phyloP scores from a whole-genome alignment of 495 filamentous ascomycete species.

The Aspergillus sclerotiicarbonarius region DNA sequence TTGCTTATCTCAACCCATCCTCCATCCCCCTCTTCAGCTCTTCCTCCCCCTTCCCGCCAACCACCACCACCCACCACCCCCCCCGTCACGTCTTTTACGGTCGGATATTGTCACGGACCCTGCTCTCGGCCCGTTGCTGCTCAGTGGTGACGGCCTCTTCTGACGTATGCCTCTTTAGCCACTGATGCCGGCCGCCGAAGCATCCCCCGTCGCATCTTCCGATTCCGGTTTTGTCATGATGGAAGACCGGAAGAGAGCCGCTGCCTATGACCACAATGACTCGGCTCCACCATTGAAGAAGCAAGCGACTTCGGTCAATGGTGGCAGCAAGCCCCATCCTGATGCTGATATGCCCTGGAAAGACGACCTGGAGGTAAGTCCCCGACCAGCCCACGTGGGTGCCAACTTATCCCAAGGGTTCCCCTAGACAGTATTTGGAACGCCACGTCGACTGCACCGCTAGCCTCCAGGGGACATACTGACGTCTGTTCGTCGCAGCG shows the following conservation, averaged over 20 bases:
- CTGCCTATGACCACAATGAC: slow-evolving; percentile 69
- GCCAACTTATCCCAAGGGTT: slow-evolving; percentile 15
- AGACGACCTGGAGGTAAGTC: slow-evolving; percentile 85
- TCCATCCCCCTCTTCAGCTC: slow-evolving; percentile 21
- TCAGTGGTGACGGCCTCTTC: slow-evolving; percentile 39
- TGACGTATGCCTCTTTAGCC: slow-evolving; percentile 43
- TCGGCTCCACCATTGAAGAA: slow-evolving; percentile 81
- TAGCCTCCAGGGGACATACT: slow-evolving; percentile 13
- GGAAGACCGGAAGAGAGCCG: slow-evolving; percentile 95
- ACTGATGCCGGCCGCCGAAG: slow-evolving; percentile 81
- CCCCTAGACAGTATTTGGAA: slow-evolving; percentile 7
- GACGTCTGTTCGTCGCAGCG: slow-evolving; percentile 53
- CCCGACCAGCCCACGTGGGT: slow-evolving; percentile 25
- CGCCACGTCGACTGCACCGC: slow-evolving; percentile 6
- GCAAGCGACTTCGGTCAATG: slow-evolving; percentile 73
- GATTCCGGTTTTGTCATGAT: slow-evolving; percentile 78
- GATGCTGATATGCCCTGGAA: slow-evolving; percentile 80
- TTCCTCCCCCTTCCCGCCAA: slow-evolving; percentile 7
- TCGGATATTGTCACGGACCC: slow-evolving; percentile 33
- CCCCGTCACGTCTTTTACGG: slow-evolving; percentile 17
- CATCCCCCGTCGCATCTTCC: slow-evolving; percentile 65
- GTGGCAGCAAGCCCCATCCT: slow-evolving; percentile 65
- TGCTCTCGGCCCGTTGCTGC: slow-evolving; percentile 36
- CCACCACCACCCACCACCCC: not conserved
- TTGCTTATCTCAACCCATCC: slow-evolving; percentile 32